These are phyloP conservation scores for Chaetomium cochliodes DNA, from an alignment of 495 filamentous ascomycete genomes.

Conservation along the genomic window DNA sequence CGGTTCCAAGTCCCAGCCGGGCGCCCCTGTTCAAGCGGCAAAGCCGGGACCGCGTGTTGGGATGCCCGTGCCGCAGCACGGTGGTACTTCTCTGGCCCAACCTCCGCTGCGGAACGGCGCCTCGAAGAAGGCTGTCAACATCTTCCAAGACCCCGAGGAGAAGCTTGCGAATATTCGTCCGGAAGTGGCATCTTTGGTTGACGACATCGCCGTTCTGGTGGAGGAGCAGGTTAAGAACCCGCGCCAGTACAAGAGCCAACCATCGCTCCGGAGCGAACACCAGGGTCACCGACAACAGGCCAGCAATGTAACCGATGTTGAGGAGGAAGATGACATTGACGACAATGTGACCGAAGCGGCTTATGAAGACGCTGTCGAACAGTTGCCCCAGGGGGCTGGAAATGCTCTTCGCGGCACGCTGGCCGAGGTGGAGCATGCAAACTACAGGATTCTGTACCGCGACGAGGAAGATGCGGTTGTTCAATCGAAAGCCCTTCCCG, in stretches of 20 bases:
- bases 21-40: constrained; percentile 6
- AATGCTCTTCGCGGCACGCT: constrained; percentile 10
- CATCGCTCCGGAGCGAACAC: constrained; percentile 34
- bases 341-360: constrained; percentile 40
- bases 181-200: constrained; percentile 18
- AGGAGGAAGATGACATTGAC: constrained; percentile 29
- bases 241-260: constrained; percentile 49
- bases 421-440: constrained; percentile 9
- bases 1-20: constrained; percentile 20
- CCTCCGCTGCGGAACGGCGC: constrained; percentile 46
- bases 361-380: constrained; percentile 48
- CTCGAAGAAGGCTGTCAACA: constrained; percentile 59
- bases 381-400: constrained; percentile 28
- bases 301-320: constrained; percentile 32
- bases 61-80: constrained; percentile 12
- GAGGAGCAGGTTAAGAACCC: constrained; percentile 37
- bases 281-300: constrained; percentile 37
- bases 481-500: constrained; percentile 24
- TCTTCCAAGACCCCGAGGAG: constrained; percentile 63
- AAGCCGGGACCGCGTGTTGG: constrained; percentile 19
- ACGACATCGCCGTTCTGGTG: constrained; percentile 28
- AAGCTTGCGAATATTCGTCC: constrained; percentile 21
- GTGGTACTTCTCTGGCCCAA: constrained; percentile 16
- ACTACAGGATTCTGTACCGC: constrained; percentile 7
- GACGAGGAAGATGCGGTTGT: constrained; percentile 14